Evolutionary conservation across 345 rosid species (phyloP), one percentile per base, ranked within the genome.

Genomic region (Citrus cavaleriei): DNA sequence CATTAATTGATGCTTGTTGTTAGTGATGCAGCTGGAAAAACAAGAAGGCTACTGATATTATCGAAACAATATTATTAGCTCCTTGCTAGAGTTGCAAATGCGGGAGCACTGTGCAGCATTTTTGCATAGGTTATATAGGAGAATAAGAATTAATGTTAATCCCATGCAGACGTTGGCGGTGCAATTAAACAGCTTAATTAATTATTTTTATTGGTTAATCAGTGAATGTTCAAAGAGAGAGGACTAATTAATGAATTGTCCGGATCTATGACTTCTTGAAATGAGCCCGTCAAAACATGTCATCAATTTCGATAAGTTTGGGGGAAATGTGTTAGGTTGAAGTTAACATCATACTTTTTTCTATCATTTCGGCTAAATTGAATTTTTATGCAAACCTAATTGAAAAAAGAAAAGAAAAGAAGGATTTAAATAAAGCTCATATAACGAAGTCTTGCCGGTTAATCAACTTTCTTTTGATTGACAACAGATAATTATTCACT

Each of bases 111-210:
- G 51, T 46, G 18, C 51, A 79, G 1, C 51, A 79, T 66, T 49
- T 49, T 78, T 81, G 78, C 78, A 67, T 21, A 77, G 66, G 30
- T 71, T 83, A 74, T 79, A 79, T 79, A 83, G 78, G 60, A 65
- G 2, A 9, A 4, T 6, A 38, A n/a, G 13, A 59, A 62, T 65
- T 19, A 6, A 3, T 54, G 61, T 72, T 58, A 5, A 42, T 70
- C 51, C n/a, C 74, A 70, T 42, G 73, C 63, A 78, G 64, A 55
- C 38, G 60, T 59, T 40, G 75, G 73, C 68, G 25, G 66, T 46
- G 42, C 66, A 77, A 30, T 42, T 32, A 7, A 58, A 70, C 30
- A 19, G 27, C 57, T 74, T 51, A 74, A 63, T 38, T 40, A 55
- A 67, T 54, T 30, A 71, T 37, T 40, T 21, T 19, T 24, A 30